A percentile compares a stretch with the other conserved stretches of the same genome.
Conservation (phyloP, 768 basidiomycete species). For the Lactarius trivialis region DNA sequence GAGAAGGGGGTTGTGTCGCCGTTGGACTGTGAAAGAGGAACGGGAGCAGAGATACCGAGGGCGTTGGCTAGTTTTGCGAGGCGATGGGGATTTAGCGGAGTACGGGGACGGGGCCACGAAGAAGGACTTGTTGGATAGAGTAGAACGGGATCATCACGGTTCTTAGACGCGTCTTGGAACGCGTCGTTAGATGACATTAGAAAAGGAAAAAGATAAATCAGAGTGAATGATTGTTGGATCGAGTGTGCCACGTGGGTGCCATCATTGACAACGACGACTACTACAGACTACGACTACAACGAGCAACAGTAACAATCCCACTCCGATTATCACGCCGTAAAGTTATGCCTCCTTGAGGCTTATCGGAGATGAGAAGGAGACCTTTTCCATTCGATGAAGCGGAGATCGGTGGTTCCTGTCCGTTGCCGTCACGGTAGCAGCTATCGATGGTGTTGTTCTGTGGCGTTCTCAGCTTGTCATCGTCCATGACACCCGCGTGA, state of each 20-base stretch:
- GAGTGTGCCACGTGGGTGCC: neutral
- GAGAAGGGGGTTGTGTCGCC: conserved; percentile 13
- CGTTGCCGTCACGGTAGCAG: neutral
- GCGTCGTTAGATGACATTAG: conserved; percentile 5
- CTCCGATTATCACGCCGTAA: neutral
- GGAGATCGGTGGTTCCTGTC: conserved; percentile 7
- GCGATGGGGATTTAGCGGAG: conserved; percentile 68
- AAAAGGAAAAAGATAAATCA: neutral
- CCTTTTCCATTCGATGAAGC: conserved; percentile 1
- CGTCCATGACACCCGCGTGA: conserved; percentile 12
- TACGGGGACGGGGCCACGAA: conserved; percentile 58
- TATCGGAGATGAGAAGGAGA: conserved; percentile 12
- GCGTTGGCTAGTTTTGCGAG: conserved; percentile 83
- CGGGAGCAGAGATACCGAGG: conserved; percentile 69
- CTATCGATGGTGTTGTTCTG: conserved; percentile 12
- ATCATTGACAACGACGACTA: neutral
- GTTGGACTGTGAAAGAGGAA: conserved; percentile 42
- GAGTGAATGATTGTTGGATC: neutral
- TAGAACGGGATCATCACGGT: neutral
- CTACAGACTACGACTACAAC: neutral
- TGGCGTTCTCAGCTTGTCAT: conserved; percentile 5
- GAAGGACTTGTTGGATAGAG: conserved; percentile 16
- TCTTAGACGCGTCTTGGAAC: conserved; percentile 8
- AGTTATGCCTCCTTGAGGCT: neutral
- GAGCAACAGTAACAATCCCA: neutral